phyloP scores from a whole-genome alignment of 495 filamentous ascomycete genomes.

The Staphylotrichum longicolle region DNA sequence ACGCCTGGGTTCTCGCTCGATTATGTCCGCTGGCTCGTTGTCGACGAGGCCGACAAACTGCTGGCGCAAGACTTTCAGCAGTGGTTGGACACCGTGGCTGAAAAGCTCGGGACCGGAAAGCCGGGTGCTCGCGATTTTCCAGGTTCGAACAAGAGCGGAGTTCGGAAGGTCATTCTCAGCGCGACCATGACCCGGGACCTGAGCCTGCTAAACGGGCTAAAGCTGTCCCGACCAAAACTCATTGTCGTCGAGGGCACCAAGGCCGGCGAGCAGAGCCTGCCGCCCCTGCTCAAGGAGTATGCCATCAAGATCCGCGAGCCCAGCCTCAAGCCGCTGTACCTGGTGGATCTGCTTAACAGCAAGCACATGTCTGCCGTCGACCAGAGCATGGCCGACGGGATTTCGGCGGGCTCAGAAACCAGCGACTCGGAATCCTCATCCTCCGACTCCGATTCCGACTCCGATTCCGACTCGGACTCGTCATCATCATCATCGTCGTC shows the following conservation, averaged over 20 bases:
- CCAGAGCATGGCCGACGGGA: neutral
- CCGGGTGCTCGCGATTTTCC: conserved; percentile 47
- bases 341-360: conserved; percentile 60
- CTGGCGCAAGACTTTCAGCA: conserved; percentile 91
- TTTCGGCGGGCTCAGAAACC: conserved; percentile 28
- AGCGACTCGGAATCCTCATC: conserved; percentile 32
- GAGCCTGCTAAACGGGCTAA: conserved; percentile 70
- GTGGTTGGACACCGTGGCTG: conserved; percentile 76
- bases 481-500: conserved; percentile 24
- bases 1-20: conserved; percentile 77
- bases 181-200: conserved; percentile 93
- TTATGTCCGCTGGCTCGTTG: conserved; percentile 77
- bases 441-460: conserved; percentile 35
- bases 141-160: conserved; percentile 46
- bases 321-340: conserved; percentile 79
- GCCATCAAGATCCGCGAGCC: conserved; percentile 72
- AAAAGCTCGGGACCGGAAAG: conserved; percentile 49
- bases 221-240: conserved; percentile 69
- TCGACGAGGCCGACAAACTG: conserved; percentile 92
- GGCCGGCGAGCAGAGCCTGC: conserved; percentile 56
- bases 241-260: conserved; percentile 64
- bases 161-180: conserved; percentile 76
- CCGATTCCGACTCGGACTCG: conserved; percentile 29
- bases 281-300: conserved; percentile 66
- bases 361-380: conserved; percentile 29